phyloP scores from a whole-genome alignment of 352 stramenopile species.

The Phytophthora meadii region DNA sequence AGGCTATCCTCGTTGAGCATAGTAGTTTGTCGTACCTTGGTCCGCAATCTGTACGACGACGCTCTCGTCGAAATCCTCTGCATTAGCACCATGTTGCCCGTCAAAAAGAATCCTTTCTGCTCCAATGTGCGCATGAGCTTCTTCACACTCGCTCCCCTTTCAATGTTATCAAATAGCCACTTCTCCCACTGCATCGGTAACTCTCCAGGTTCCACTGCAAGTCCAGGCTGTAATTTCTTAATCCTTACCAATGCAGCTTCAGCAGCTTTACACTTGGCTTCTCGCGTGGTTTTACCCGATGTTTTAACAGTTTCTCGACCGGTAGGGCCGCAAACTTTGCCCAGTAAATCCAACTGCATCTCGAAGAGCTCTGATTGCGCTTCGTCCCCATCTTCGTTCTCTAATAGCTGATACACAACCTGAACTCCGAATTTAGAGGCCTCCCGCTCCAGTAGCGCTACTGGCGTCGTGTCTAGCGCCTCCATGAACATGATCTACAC shows the following conservation, averaged over 20 bases:
- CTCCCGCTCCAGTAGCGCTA: conserved; percentile 71
- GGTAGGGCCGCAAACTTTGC: conserved; percentile 57
- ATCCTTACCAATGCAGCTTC: conserved; percentile 61
- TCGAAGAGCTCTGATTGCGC: conserved; percentile 26
- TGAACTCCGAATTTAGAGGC: conserved; percentile 62
- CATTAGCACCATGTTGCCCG: conserved; percentile 61
- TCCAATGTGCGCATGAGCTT: conserved; percentile 64
- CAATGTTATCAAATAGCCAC: conserved; percentile 74
- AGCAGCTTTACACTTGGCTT: conserved; percentile 78
- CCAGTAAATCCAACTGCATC: conserved; percentile 59
- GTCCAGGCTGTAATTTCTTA: conserved; percentile 66
- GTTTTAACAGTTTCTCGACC: conserved; percentile 48
- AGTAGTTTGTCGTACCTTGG: conserved; percentile 39
- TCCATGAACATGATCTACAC: conserved; percentile 39
- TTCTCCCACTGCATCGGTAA: conserved; percentile 59
- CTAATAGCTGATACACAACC: conserved; percentile 58
- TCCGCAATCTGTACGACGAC: conserved; percentile 56
- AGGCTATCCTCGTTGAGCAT: background rate
- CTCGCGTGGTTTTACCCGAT: conserved; percentile 60
- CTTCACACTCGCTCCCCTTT: conserved; percentile 46
- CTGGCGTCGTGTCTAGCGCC: conserved; percentile 64
- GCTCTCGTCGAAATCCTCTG: conserved; percentile 63
- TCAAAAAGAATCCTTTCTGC: conserved; percentile 69
- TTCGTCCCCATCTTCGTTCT: conserved; percentile 46
- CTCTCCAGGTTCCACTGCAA: conserved; percentile 58